Percentiles rank a stretch among this genome's conserved stretches.
phyloP scores from a whole-genome alignment of 768 basidiomycete species.

The Hortiboletus campestris region DNA sequence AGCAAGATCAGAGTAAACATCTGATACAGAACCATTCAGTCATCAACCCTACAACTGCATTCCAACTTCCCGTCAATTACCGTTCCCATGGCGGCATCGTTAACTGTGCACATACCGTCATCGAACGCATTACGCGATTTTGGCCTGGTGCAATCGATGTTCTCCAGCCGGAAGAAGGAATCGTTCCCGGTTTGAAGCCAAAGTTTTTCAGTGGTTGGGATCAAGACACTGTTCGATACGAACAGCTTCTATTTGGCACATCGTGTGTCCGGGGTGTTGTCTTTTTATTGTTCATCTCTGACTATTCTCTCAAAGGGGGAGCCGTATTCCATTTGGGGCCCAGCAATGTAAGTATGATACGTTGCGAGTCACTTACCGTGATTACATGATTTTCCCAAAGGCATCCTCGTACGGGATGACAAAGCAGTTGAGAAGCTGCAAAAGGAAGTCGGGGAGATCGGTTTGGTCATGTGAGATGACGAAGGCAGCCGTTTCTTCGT shows the following conservation, averaged over 20 bases:
- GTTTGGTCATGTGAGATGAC: too few relatives aligned
- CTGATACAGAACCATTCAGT: constrained; percentile 14
- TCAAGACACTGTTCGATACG: constrained; percentile 40
- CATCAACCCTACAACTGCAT: constrained; percentile 37
- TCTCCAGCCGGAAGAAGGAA: constrained; percentile 53
- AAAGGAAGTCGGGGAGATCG: too few relatives aligned
- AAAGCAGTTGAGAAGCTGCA: too few relatives aligned
- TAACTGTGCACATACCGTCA: constrained; percentile 61
- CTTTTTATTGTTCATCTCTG: background rate
- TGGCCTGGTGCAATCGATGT: constrained; percentile 66
- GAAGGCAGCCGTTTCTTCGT: too few relatives aligned
- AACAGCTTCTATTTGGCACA: constrained; percentile 56
- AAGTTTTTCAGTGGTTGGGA: constrained; percentile 55
- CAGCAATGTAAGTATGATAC: constrained; percentile 52
- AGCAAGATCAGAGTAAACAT: constrained; percentile 23
- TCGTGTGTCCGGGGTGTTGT: constrained; percentile 35
- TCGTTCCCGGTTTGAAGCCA: constrained; percentile 54
- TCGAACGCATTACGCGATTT: constrained; percentile 57
- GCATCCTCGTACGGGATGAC: too few relatives aligned
- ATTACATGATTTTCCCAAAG: background rate
- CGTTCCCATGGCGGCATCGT: constrained; percentile 74
- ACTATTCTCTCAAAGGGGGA: constrained; percentile 34
- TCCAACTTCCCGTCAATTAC: constrained; percentile 64
- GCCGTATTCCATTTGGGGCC: constrained; percentile 57
- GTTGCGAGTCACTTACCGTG: background rate